Conservation (phyloP, 2,329 filamentous ascomycete species). For the Sarocladiaceae sp. region DNA sequence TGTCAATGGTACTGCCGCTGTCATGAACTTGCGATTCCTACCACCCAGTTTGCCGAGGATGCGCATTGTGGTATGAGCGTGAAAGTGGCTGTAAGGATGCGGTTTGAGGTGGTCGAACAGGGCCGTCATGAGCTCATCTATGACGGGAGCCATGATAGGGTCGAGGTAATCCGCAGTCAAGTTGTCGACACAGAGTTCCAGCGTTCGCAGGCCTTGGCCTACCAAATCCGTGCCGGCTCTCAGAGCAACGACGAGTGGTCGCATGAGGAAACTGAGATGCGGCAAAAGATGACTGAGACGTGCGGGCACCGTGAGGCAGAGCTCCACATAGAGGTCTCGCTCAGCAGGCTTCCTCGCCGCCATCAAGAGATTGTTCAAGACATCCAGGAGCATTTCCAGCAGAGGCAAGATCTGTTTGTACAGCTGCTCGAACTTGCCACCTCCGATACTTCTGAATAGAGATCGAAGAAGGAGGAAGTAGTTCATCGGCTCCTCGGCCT, state of each 20-base stretch:
- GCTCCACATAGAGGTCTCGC: conserved; percentile 91
- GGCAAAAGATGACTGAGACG: conserved; percentile 89
- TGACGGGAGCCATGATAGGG: conserved; percentile 97
- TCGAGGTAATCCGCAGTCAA: conserved; percentile 96
- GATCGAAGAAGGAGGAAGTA: conserved; percentile 92
- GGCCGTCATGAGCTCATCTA: conserved; percentile 97
- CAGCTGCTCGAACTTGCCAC: conserved; percentile 92
- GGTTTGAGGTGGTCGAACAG: conserved; percentile 93
- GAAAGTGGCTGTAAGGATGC: conserved; percentile 92
- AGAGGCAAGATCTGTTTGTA: conserved; percentile 97
- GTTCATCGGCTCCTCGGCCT: conserved; percentile 95
- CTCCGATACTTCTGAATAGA: conserved; percentile 92
- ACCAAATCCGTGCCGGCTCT: conserved; percentile 89
- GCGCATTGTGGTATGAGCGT: conserved; percentile 94
- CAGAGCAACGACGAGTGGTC: conserved; percentile 90
- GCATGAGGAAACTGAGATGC: conserved; percentile 94
- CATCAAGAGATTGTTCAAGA: conserved; percentile 88
- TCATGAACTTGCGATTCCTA: conserved; percentile 92
- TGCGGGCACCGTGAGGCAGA: conserved; percentile 93
- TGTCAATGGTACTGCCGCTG: conserved; percentile 73
- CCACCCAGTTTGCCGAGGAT: conserved; percentile 96
- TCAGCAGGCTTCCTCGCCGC: conserved; percentile 86
- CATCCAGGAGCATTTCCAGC: conserved; percentile 94
- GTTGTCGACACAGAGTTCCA: conserved; percentile 97
- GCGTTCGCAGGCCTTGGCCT: conserved; percentile 83